Base-by-base conservation (phyloP, 2,329 filamentous ascomycete species). In the Ceratocystiopsis brevicomis region DNA sequence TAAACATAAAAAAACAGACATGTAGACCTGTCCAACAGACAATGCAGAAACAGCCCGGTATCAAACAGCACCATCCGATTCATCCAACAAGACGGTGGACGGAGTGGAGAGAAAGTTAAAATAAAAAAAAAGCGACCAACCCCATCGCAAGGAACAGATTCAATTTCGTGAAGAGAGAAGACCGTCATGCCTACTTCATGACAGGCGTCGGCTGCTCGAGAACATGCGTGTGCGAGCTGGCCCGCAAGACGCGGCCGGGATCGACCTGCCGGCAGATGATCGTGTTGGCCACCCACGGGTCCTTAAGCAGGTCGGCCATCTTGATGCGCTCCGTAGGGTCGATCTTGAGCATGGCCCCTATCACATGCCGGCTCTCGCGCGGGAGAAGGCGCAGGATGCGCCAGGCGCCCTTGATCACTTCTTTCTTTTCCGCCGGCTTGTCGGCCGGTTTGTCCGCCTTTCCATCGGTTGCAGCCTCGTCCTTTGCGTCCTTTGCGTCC, bases 391-490 rank as follows among this genome's bases (percentile, higher is more conserved):
- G 76, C 30, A 98, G 65, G 38, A 98, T 72, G 39, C 90, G 74
- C 81, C 88, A 93, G 2, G 90, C 90, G 0, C 90, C 90, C 54
- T 86, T 84, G 52, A 98, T 92, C 0, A 85, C 74, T 56, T 87
- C 81, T 54, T 76, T 80, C 54, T 73, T 76, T 33, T 75, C 71
- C 1, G 51, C 54, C n/a, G 53, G 44, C 42, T 46, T 46, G 0
- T 42, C 37, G 6, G 37, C 25, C 57, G 53, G 37, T 56, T 52
- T 41, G 4, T 43, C 46, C 15, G 3, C 25, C 30, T 33, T n/a
- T 17, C 38, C 39, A 6, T 39, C 38, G 19, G 18, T 16, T 41
- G 37, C 38, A 14, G 21, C 25, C 17, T 47, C 43, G 30, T 16
- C 21, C 47, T 44, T 41, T 17, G 41, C 39, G 18, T 18, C 13